Conservation (phyloP, 768 basidiomycete species). For the Collybia sordida region DNA sequence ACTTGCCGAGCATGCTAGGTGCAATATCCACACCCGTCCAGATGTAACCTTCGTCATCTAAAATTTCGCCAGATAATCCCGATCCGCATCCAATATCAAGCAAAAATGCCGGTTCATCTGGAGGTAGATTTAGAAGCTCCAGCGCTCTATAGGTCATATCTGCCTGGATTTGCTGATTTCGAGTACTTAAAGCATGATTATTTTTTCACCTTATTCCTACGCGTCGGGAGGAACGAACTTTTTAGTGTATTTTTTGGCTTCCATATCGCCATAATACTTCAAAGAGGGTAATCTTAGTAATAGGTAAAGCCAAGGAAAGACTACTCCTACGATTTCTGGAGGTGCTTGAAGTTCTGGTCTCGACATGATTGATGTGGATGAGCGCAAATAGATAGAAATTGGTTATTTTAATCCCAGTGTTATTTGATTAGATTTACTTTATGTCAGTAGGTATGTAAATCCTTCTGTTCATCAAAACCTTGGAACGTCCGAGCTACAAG, state of each 20-base stretch:
- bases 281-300: slow-evolving; percentile 5
- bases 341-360: slow-evolving; percentile 87
- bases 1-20: slow-evolving; percentile 93
- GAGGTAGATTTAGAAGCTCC: slow-evolving; percentile 83
- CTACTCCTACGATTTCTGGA: slow-evolving; percentile 77
- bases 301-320: neutral
- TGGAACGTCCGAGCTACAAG: too few species aligned
- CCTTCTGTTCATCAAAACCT: too few species aligned
- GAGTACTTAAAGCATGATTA: slow-evolving; percentile 55
- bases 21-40: slow-evolving; percentile 96
- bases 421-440: too few species aligned
- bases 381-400: too few species aligned
- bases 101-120: slow-evolving; percentile 77
- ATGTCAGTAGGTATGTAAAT: too few species aligned
- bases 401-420: too few species aligned
- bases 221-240: slow-evolving; percentile 54
- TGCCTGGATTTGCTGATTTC: slow-evolving; percentile 95
- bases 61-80: slow-evolving; percentile 94
- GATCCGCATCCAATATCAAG: slow-evolving; percentile 97
- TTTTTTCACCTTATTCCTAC: slow-evolving; percentile 16
- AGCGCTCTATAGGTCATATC: slow-evolving; percentile 97
- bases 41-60: slow-evolving; percentile 89
- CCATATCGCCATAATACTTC: slow-evolving; percentile 95
- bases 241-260: slow-evolving; percentile 95
- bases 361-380: slow-evolving; percentile 51